These are phyloP conservation scores for Ogataea paraovalis DNA, from an alignment of 805 yeast genomes.

Conservation along the genomic window DNA sequence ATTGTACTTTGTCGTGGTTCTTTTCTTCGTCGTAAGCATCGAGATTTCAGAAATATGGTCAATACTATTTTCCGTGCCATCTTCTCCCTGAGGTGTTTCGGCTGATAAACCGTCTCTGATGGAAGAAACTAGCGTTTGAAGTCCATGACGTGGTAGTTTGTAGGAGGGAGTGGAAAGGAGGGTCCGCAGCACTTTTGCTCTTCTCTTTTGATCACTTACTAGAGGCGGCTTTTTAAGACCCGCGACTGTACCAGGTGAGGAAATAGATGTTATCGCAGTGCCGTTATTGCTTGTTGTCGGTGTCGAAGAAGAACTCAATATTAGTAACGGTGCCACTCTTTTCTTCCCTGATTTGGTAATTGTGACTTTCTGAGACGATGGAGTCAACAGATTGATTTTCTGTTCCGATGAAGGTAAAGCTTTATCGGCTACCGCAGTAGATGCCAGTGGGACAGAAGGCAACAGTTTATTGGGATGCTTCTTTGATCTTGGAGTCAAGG, in stretches of 20 bases:
- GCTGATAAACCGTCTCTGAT: constrained; percentile 36
- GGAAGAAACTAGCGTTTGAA: constrained; percentile 63
- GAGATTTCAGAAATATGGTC: constrained; percentile 38
- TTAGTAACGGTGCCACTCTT: constrained; percentile 66
- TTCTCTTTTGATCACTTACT: neutral
- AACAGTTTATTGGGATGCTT: constrained; percentile 28
- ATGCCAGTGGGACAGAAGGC: constrained; percentile 14
- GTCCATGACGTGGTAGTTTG: constrained; percentile 59
- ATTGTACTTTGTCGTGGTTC: constrained; percentile 30
- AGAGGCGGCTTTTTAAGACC: constrained; percentile 13
- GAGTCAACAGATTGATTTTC: constrained; percentile 13
- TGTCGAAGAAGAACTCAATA: constrained; percentile 33
- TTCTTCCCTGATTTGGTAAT: constrained; percentile 74
- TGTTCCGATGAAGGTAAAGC: neutral
- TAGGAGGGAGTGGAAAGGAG: constrained; percentile 40
- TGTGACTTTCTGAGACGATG: constrained; percentile 44
- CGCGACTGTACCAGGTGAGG: constrained; percentile 3
- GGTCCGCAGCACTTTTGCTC: constrained; percentile 22
- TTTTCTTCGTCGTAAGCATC: constrained; percentile 31
- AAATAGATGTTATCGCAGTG: neutral
- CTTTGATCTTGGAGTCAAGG: constrained; percentile 29
- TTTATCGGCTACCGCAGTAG: neutral
- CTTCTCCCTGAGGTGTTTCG: constrained; percentile 24
- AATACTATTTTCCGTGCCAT: constrained; percentile 39
- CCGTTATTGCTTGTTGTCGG: constrained; percentile 16